Percentiles rank a stretch among this genome's conserved stretches.
phyloP scores from a whole-genome alignment of 2,329 filamentous ascomycete species.

The Diplodia seriata region DNA sequence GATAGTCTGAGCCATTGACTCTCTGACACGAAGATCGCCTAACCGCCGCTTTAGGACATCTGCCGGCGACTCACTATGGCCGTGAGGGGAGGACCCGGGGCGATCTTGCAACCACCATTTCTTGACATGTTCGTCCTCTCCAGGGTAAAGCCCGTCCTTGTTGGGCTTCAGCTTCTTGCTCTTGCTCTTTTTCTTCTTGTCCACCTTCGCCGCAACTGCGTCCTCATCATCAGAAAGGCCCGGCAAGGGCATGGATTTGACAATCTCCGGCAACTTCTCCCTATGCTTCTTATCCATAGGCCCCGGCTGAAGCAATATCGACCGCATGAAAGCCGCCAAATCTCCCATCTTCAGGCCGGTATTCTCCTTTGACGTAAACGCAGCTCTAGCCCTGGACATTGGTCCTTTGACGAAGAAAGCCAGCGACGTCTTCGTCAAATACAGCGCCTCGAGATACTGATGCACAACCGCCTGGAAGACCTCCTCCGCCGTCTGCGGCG shows the following conservation, averaged over 20 bases:
- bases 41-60: slow-evolving; percentile 67
- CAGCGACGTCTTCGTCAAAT: slow-evolving; percentile 69
- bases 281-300: slow-evolving; percentile 81
- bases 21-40: slow-evolving; percentile 72
- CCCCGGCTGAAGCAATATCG: slow-evolving; percentile 69
- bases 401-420: slow-evolving; percentile 87
- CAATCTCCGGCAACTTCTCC: slow-evolving; percentile 70
- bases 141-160: slow-evolving; percentile 71
- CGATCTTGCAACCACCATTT: slow-evolving; percentile 69
- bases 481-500: slow-evolving; percentile 40
- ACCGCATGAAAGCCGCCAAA: slow-evolving; percentile 72
- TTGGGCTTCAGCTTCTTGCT: slow-evolving; percentile 71
- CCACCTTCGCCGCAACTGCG: slow-evolving; percentile 41
- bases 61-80: slow-evolving; percentile 49
- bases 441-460: slow-evolving; percentile 54
- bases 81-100: slow-evolving; percentile 21
- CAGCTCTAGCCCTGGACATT: slow-evolving; percentile 74
- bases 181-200: slow-evolving; percentile 60
- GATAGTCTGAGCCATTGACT: slow-evolving; percentile 82
- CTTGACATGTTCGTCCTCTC: slow-evolving; percentile 69
- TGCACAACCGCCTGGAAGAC: slow-evolving; percentile 60
- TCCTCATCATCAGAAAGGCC: slow-evolving; percentile 52
- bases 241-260: slow-evolving; percentile 62
- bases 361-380: slow-evolving; percentile 70
- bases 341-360: slow-evolving; percentile 67